Evolutionary conservation across 306 rosid genomes (phyloP).

Genomic region (Inga laurina): DNA sequence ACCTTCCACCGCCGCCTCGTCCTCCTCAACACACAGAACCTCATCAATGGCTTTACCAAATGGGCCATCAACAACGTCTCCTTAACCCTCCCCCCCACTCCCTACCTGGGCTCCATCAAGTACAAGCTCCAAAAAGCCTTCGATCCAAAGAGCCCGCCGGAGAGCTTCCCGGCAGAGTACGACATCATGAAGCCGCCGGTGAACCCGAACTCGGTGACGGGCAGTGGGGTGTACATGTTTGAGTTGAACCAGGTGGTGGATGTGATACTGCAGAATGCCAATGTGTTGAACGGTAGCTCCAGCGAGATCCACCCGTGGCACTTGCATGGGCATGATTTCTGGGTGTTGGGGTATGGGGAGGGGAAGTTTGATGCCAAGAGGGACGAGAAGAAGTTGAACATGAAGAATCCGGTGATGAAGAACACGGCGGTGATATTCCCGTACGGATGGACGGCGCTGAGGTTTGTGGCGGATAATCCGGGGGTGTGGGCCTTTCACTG

Average conservation of each 20-base stretch:
- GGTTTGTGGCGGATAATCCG: slow-evolving; percentile 65
- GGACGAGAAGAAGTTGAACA: slow-evolving; percentile 42
- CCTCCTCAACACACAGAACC: slow-evolving; percentile 78
- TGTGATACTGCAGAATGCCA: slow-evolving; percentile 66
- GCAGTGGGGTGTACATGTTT: slow-evolving; percentile 52
- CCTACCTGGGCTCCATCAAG: slow-evolving; percentile 62
- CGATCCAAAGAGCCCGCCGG: slow-evolving; percentile 45
- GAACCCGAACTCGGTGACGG: slow-evolving; percentile 34
- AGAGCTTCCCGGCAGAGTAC: slow-evolving; percentile 33
- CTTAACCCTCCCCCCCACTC: slow-evolving; percentile 52
- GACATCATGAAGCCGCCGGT: slow-evolving; percentile 50
- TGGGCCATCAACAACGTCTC: slow-evolving; percentile 78
- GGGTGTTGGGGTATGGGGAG: slow-evolving; percentile 77
- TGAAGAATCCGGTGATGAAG: slow-evolving; percentile 65
- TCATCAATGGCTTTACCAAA: slow-evolving; percentile 47
- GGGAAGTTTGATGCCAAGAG: slow-evolving; percentile 47
- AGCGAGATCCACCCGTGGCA: slow-evolving; percentile 85
- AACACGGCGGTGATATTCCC: slow-evolving; percentile 69
- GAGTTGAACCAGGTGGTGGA: slow-evolving; percentile 44
- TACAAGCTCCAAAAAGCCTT: slow-evolving; percentile 30
- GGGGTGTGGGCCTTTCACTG: slow-evolving; percentile 85
- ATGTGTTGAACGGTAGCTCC: background rate
- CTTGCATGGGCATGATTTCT: slow-evolving; percentile 81
- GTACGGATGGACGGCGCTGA: slow-evolving; percentile 67
- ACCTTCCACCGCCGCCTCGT: slow-evolving; percentile 39